Percentiles rank a stretch among this genome's conserved stretches.
phyloP scores from a whole-genome alignment of 1,139 yeast species.

The Taphrina pruni region DNA sequence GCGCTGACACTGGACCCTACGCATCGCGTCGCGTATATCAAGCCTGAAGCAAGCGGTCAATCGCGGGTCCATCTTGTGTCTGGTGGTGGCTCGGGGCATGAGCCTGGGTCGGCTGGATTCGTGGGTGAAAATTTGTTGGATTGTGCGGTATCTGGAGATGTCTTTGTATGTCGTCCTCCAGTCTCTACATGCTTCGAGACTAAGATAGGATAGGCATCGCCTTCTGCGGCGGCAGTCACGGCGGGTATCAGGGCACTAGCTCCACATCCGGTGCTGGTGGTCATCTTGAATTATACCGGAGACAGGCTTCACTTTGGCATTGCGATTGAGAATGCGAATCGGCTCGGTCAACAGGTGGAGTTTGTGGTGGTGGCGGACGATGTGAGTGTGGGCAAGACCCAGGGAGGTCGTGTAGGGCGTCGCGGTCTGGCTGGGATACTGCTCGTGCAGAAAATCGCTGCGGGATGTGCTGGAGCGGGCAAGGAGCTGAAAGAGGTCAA shows the following conservation, averaged over 20 bases:
- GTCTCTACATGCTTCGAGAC: conserved; percentile 37
- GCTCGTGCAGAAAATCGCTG: conserved; percentile 81
- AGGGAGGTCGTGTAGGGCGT: conserved; percentile 89
- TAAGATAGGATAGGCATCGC: conserved; percentile 11
- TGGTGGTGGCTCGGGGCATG: conserved; percentile 97
- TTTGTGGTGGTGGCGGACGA: conserved; percentile 84
- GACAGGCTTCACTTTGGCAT: conserved; percentile 90
- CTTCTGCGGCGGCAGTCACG: conserved; percentile 55
- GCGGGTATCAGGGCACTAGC: conserved; percentile 70
- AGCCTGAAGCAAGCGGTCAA: conserved; percentile 13
- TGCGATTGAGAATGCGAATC: conserved; percentile 85
- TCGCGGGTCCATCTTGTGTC: conserved; percentile 67
- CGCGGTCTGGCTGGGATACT: conserved; percentile 93
- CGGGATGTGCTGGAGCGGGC: conserved; percentile 63
- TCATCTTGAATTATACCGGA: conserved; percentile 92
- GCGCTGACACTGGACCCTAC: conserved; percentile 43
- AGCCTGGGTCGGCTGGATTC: conserved; percentile 89
- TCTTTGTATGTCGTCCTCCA: conserved; percentile 92
- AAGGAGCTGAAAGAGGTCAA: conserved; percentile 61
- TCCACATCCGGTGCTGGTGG: conserved; percentile 63
- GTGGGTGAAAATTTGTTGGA: conserved; percentile 82
- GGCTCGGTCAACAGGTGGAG: conserved; percentile 72
- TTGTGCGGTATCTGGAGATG: conserved; percentile 86
- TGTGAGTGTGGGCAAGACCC: conserved; percentile 86
- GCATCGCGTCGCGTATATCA: conserved; percentile 44